Evolutionary conservation across 2,329 filamentous ascomycete species (phyloP).

Genomic region (Aspergillus fijiensis): DNA sequence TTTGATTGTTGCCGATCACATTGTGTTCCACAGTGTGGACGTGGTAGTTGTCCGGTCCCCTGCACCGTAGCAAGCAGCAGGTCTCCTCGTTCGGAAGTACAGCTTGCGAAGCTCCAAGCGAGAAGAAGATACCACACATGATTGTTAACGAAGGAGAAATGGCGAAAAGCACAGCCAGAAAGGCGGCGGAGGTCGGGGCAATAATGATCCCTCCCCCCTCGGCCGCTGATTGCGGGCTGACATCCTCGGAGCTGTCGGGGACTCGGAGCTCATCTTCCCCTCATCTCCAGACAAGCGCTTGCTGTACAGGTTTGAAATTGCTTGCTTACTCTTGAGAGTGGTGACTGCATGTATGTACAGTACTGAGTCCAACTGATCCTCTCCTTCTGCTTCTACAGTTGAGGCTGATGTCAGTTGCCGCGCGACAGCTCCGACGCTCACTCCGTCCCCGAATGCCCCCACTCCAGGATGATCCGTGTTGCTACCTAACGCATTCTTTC

Average conservation of each 20-base stretch:
- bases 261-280: conserved; percentile 40
- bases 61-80: conserved; percentile 35
- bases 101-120: conserved; percentile 38
- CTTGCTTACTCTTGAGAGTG: not conserved
- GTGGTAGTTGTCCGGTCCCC: conserved; percentile 47
- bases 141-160: not conserved
- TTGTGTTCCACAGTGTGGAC: conserved; percentile 30
- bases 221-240: conserved; percentile 31
- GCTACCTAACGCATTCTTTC: conserved; percentile 16
- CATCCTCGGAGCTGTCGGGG: conserved; percentile 46
- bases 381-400: not conserved
- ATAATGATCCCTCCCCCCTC: conserved; percentile 36
- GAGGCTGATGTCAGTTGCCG: not conserved
- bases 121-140: conserved; percentile 56
- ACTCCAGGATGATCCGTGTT: conserved; percentile 29
- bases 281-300: not conserved
- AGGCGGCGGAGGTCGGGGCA: conserved; percentile 28
- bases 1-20: conserved; percentile 12
- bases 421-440: conserved; percentile 7
- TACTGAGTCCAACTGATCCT: not conserved
- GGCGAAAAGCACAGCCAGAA: conserved; percentile 8
- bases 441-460: conserved; percentile 7
- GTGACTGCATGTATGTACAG: not conserved
- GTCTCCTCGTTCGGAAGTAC: conserved; percentile 36
- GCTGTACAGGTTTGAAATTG: not conserved